Evolutionary conservation across 768 basidiomycete genomes (phyloP), one percentile per base, ranked within the genome.

Genomic region (Dictyophora rubrovolvata): DNA sequence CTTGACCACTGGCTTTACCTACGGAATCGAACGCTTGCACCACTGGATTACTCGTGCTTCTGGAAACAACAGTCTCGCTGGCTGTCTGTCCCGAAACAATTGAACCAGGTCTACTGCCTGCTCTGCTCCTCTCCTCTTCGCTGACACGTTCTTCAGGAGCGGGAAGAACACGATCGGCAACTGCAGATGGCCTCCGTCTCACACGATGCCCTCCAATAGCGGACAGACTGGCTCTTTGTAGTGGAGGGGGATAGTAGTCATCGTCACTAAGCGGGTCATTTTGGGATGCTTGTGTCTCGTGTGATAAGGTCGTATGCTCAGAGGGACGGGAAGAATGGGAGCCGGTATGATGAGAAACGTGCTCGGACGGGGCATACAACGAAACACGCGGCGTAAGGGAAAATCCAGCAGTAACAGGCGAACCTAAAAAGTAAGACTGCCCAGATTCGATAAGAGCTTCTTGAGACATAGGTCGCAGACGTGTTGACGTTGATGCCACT

Each of bases 321-420:
- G 57, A 59, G 10, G 57, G 57, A 7, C 50, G 48, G 35, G 57
- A 59, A 17, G 57, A 59, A 33, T 59, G 50, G 4, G 57, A 59
- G 9, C 57, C 57, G 0, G 48, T n/a, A 17, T 47, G 23, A 22
- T 59, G 57, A 1, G 57, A 59, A 17, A 47, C 28, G 17, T 36
- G 36, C 17, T 36, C 53, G 2, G 22, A 20, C 9, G 35, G 10
- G 53, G 23, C 34, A n/a, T 56, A 56, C 16, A 56, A 8, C 16
- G 57, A 59, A 18, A 59, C 50, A 28, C n/a, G 49, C 14, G 57
- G 57, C 5, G 57, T 59, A 18, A 59, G 57, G 48, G 17, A n/a
- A 12, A 59, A 52, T 7, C 57, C 49, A 12, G 35, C 9, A 14
- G 35, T 20, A 52, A 6, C 28, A 1, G 49, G 57, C 17, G 57